Conservation (phyloP, 176 grass and related monocot genomes). For the Phoenix roebelenii region DNA sequence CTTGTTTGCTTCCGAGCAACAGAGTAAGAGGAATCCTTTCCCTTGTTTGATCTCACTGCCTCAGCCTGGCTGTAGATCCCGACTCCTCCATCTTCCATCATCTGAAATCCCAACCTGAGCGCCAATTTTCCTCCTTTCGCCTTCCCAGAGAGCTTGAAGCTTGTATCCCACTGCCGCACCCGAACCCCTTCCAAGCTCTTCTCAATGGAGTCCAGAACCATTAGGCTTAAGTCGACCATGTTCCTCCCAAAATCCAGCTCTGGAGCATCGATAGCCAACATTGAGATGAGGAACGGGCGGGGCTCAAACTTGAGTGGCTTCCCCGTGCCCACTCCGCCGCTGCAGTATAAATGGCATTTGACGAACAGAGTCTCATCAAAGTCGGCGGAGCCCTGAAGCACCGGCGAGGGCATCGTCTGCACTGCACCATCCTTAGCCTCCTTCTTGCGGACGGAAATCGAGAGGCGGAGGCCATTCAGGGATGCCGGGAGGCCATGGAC, state of each 20-base stretch:
- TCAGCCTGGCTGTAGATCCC: slow-evolving; percentile 37
- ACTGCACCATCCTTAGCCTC: slow-evolving; percentile 40
- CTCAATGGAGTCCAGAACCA: slow-evolving; percentile 57
- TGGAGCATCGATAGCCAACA: slow-evolving; percentile 35
- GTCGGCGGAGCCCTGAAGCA: slow-evolving; percentile 38
- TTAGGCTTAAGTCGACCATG: slow-evolving; percentile 54
- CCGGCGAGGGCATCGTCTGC: slow-evolving; percentile 63
- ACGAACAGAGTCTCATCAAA: slow-evolving; percentile 81
- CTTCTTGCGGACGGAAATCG: slow-evolving; percentile 62
- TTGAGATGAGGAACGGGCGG: slow-evolving; percentile 49
- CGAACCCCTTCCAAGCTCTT: slow-evolving; percentile 53
- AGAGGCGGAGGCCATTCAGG: slow-evolving; percentile 49
- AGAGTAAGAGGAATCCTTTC: slow-evolving; percentile 3
- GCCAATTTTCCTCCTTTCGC: slow-evolving; percentile 52
- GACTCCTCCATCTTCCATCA: slow-evolving; percentile 57
- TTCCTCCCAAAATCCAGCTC: slow-evolving; percentile 34
- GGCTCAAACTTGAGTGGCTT: slow-evolving; percentile 61
- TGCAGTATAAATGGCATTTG: slow-evolving; percentile 56
- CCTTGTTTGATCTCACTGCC: slow-evolving; percentile 6
- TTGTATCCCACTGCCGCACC: slow-evolving; percentile 42
- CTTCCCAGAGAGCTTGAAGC: slow-evolving; percentile 48
- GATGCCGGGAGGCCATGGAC: slow-evolving; percentile 37
- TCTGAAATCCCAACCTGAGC: slow-evolving; percentile 67
- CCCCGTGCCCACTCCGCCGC: slow-evolving; percentile 47
- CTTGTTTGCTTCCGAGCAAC: slow-evolving; percentile 45